Conservation (phyloP, 306 rosid species). For the Lablab purpureus region DNA sequence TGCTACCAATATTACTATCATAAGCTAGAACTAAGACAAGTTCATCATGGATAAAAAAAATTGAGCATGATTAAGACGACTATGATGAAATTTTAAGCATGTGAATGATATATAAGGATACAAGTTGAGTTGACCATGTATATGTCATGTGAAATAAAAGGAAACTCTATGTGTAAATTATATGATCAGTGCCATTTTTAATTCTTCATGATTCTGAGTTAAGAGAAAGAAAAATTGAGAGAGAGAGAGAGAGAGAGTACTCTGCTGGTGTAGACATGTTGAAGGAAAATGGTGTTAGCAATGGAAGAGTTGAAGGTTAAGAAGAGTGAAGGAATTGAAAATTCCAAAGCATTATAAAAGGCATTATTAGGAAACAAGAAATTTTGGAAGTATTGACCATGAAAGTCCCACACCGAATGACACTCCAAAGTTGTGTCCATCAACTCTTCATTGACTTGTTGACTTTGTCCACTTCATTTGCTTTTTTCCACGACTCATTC, state of each 20-base stretch:
- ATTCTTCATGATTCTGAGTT: not conserved
- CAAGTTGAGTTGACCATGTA: slow-evolving; percentile 10
- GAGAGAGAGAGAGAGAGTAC: slow-evolving; percentile 49
- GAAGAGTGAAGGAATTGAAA: slow-evolving; percentile 12
- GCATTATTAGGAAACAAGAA: not conserved
- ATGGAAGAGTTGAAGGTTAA: not conserved
- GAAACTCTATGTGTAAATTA: not conserved
- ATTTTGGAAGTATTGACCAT: too few relatives aligned
- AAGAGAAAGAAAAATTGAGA: not conserved
- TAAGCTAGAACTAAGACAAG: not conserved
- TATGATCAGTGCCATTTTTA: not conserved
- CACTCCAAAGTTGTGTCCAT: not conserved
- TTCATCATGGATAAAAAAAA: slow-evolving; percentile 1
- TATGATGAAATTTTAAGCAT: slow-evolving; percentile 11
- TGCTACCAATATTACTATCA: not conserved
- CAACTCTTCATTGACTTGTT: not conserved
- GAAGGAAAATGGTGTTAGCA: not conserved
- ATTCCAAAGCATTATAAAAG: slow-evolving; percentile 35
- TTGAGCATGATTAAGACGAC: slow-evolving; percentile 16
- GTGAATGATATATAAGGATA: not conserved
- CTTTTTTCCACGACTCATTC: not conserved
- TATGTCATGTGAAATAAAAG: not conserved
- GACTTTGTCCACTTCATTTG: not conserved
- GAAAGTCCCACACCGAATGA: not conserved
- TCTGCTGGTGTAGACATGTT: slow-evolving; percentile 81